These are phyloP conservation scores for Penicillium aurantiogriseum DNA, from an alignment of 2,329 filamentous ascomycete genomes.

Conservation along the genomic window DNA sequence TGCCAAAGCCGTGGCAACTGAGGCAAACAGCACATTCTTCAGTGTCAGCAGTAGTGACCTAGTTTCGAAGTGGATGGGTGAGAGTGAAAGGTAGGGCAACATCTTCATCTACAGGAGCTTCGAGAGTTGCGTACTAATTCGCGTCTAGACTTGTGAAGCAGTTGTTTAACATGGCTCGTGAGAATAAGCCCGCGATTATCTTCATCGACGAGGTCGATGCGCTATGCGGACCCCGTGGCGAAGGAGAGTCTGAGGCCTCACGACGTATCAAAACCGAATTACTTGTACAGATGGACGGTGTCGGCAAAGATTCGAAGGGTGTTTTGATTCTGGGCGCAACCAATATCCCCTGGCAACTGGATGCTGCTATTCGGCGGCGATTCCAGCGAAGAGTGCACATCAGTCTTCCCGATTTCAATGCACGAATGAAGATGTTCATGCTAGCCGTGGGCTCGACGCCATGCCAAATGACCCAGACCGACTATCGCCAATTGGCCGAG, in stretches of 20 bases:
- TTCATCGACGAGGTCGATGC: slow-evolving; percentile 99
- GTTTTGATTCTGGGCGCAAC: slow-evolving; percentile 94
- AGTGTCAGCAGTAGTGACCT: slow-evolving; percentile 95
- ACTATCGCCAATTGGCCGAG: slow-evolving; percentile 76
- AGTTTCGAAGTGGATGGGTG: slow-evolving; percentile 99
- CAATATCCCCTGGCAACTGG: slow-evolving; percentile 98
- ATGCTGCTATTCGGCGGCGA: slow-evolving; percentile 89
- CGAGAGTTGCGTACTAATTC: slow-evolving; percentile 11
- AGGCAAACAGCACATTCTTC: slow-evolving; percentile 99
- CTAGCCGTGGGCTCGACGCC: slow-evolving; percentile 90
- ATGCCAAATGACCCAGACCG: slow-evolving; percentile 72
- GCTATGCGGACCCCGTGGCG: slow-evolving; percentile 84
- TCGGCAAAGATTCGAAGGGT: slow-evolving; percentile 90
- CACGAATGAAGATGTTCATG: slow-evolving; percentile 93
- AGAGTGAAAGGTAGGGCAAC: slow-evolving; percentile 78
- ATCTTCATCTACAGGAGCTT: background rate
- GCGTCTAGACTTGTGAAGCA: slow-evolving; percentile 79
- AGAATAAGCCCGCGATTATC: slow-evolving; percentile 97
- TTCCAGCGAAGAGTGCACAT: slow-evolving; percentile 98
- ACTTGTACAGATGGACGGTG: slow-evolving; percentile 98
- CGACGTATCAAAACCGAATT: slow-evolving; percentile 98
- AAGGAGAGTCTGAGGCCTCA: slow-evolving; percentile 97
- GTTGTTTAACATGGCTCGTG: slow-evolving; percentile 94
- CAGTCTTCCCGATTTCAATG: slow-evolving; percentile 80
- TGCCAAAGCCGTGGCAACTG: slow-evolving; percentile 94